These are phyloP conservation scores for Ochetophila trinervis DNA, from an alignment of 306 rosid species.

Conservation along the genomic window DNA sequence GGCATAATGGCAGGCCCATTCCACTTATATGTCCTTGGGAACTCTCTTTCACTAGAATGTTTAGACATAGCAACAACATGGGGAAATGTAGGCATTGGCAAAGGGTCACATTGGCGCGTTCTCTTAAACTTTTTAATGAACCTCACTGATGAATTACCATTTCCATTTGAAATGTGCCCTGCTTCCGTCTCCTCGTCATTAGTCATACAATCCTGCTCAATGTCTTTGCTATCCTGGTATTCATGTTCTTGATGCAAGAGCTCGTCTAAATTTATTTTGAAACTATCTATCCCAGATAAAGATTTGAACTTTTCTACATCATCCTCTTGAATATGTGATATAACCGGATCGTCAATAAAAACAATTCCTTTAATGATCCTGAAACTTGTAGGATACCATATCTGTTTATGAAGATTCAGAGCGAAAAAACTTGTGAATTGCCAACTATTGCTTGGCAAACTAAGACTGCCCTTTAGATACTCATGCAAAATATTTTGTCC, in stretches of 20 bases:
- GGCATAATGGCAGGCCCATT: conserved; percentile 49
- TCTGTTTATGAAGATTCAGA: conserved; percentile 58
- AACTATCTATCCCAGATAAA: conserved; percentile 35
- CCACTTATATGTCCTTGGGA: conserved; percentile 25
- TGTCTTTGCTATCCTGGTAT: conserved; percentile 10
- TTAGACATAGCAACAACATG: conserved; percentile 13
- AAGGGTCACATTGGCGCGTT: conserved; percentile 20
- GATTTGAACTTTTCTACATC: conserved; percentile 47
- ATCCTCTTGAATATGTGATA: conserved; percentile 29
- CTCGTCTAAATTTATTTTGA: conserved; percentile 43
- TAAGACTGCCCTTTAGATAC: conserved; percentile 52
- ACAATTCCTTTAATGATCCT: conserved; percentile 58
- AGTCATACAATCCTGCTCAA: conserved; percentile 1
- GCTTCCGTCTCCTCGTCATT: conserved; percentile 10
- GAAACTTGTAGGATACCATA: conserved; percentile 65
- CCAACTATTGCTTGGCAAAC: conserved; percentile 26
- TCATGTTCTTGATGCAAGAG: conserved; percentile 13
- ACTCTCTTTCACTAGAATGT: conserved; percentile 24
- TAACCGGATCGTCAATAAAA: conserved; percentile 45
- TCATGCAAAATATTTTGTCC: conserved; percentile 38
- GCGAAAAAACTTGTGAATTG: conserved; percentile 66
- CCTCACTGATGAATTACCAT: conserved; percentile 22
- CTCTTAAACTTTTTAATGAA: conserved; percentile 34
- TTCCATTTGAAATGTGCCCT: conserved; percentile 8
- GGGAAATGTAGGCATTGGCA: conserved; percentile 8